phyloP scores from a whole-genome alignment of 495 filamentous ascomycete species.

The Neurospora tetrasperma region DNA sequence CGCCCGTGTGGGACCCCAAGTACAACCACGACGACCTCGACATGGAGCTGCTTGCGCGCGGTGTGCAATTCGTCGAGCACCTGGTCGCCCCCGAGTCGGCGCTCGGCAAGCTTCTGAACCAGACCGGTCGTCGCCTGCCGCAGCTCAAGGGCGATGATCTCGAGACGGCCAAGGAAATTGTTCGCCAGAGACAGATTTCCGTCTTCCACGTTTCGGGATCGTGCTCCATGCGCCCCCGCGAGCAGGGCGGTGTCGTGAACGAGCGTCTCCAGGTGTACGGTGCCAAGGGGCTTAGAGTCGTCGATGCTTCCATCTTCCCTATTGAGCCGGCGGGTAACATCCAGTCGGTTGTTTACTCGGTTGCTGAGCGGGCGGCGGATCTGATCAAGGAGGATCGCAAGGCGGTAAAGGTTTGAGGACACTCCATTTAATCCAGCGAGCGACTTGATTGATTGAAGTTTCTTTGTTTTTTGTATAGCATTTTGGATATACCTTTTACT shows the following conservation, averaged over 20 bases:
- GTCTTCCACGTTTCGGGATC: conserved; percentile 31
- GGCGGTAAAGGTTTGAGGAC: background rate
- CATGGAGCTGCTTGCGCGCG: conserved; percentile 37
- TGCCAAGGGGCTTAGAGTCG: conserved; percentile 34
- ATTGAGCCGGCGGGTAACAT: conserved; percentile 39
- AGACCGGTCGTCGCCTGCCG: conserved; percentile 18
- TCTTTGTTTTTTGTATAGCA: background rate
- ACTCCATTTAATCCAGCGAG: background rate
- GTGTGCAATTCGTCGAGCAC: conserved; percentile 34
- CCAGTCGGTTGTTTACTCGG: conserved; percentile 40
- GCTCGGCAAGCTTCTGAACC: conserved; percentile 26
- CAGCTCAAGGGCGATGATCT: conserved; percentile 15
- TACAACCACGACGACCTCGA: conserved; percentile 47
- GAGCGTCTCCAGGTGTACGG: conserved; percentile 40
- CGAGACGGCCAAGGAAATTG: conserved; percentile 28
- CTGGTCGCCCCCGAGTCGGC: conserved; percentile 30
- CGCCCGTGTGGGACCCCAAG: conserved; percentile 42
- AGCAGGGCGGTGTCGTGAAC: conserved; percentile 33
- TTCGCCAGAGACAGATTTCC: conserved; percentile 27
- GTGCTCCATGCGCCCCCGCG: conserved; percentile 26
- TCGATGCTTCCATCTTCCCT: conserved; percentile 47
- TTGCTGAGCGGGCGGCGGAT: conserved; percentile 47
- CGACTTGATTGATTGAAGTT: background rate
- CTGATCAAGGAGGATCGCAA: conserved; percentile 35
- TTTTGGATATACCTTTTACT: background rate